Evolutionary conservation across 2,329 filamentous ascomycete species (phyloP).

Genomic region (Dothiorella sarmentorum): DNA sequence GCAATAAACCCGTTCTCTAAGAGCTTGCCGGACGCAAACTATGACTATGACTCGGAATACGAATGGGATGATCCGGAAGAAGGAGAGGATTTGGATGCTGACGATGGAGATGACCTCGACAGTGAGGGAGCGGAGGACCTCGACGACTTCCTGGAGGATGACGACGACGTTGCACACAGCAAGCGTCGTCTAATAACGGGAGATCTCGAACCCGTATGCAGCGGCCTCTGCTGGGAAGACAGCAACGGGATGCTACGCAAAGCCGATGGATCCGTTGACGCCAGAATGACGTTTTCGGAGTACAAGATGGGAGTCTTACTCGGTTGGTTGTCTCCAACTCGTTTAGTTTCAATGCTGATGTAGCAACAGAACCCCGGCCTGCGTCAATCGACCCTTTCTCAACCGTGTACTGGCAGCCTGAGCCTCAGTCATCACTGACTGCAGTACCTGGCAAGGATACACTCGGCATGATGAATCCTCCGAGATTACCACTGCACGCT

Average conservation of each 20-base stretch:
- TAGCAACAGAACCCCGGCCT: slow-evolving; percentile 39
- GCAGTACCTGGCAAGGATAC: slow-evolving; percentile 18
- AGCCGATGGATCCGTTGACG: slow-evolving; percentile 43
- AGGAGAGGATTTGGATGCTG: slow-evolving; percentile 62
- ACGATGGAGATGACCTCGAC: slow-evolving; percentile 65
- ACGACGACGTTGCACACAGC: slow-evolving; percentile 63
- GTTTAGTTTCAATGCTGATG: not conserved
- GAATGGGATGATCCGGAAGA: slow-evolving; percentile 81
- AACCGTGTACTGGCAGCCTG: slow-evolving; percentile 67
- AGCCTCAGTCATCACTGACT: slow-evolving; percentile 21
- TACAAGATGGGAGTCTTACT: slow-evolving; percentile 74
- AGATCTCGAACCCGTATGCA: slow-evolving; percentile 71
- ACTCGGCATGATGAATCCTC: slow-evolving; percentile 37
- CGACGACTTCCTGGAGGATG: slow-evolving; percentile 86
- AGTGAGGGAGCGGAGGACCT: slow-evolving; percentile 83
- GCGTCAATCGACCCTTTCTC: slow-evolving; percentile 82
- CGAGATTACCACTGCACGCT: slow-evolving; percentile 41
- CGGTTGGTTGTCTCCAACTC: slow-evolving; percentile 48
- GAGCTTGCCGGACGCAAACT: slow-evolving; percentile 63
- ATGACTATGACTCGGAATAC: slow-evolving; percentile 80
- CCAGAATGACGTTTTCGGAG: slow-evolving; percentile 44
- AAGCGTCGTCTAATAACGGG: slow-evolving; percentile 59
- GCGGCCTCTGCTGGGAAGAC: slow-evolving; percentile 82
- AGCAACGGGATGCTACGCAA: slow-evolving; percentile 38
- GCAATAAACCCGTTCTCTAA: slow-evolving; percentile 54